phyloP scores from a whole-genome alignment of 2,329 filamentous ascomycete genomes.

The Alternaria metachromatica region DNA sequence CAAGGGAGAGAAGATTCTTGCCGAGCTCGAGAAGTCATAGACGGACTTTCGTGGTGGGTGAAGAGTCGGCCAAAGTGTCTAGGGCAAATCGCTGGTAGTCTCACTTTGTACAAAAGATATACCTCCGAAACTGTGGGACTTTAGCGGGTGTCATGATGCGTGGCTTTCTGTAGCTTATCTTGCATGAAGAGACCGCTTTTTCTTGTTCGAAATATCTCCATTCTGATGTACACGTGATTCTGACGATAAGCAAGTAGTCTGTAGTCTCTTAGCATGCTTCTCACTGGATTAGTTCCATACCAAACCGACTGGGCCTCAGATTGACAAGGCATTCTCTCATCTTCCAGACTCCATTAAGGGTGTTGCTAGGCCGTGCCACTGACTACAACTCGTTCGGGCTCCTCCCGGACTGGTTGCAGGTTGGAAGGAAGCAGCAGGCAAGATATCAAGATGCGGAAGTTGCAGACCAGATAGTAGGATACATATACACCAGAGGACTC shows the following conservation, averaged over 20 bases:
- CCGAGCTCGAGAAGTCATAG: slow-evolving; percentile 74
- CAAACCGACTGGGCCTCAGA: neutral
- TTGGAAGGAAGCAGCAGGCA: neutral
- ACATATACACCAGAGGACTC: neutral
- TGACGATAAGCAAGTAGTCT: neutral
- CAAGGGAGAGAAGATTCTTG: slow-evolving; percentile 99
- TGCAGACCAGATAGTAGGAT: neutral
- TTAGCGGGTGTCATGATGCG: slow-evolving; percentile 43
- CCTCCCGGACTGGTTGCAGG: neutral
- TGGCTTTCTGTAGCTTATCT: slow-evolving; percentile 50
- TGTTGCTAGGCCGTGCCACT: neutral
- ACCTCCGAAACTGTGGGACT: slow-evolving; percentile 41
- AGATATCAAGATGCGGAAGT: neutral
- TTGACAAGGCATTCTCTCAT: neutral
- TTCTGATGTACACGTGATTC: neutral
- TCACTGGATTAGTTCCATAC: neutral
- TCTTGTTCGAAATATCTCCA: slow-evolving; percentile 23
- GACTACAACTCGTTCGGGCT: neutral
- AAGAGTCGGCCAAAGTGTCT: slow-evolving; percentile 44
- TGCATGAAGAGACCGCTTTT: slow-evolving; percentile 48
- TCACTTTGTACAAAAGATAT: slow-evolving; percentile 49
- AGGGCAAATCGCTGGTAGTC: slow-evolving; percentile 41
- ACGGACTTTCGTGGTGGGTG: slow-evolving; percentile 38
- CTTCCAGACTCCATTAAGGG: neutral
- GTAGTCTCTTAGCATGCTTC: neutral